Percentiles rank a stretch among this genome's conserved stretches.
phyloP scores from a whole-genome alignment of 768 basidiomycete species.

The Fomitopsis serialis region DNA sequence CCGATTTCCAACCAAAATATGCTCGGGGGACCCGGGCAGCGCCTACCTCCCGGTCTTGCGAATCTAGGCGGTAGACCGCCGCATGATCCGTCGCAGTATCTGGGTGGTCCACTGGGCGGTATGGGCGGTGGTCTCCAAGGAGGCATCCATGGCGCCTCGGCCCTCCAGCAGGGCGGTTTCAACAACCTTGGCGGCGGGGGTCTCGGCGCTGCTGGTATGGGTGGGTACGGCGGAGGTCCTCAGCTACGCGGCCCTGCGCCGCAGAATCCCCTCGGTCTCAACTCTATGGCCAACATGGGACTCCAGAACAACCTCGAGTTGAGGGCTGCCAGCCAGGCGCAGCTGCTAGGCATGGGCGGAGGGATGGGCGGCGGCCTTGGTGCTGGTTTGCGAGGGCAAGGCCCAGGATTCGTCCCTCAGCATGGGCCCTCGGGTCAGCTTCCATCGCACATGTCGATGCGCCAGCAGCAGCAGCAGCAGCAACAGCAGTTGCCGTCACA shows the following conservation, averaged over 20 bases:
- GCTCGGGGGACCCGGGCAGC: slow-evolving; percentile 38
- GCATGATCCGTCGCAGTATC: slow-evolving; percentile 67
- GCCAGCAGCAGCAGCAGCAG: slow-evolving; percentile 48
- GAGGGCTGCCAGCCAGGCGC: slow-evolving; percentile 43
- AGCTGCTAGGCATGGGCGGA: slow-evolving; percentile 40
- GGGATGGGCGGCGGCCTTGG: slow-evolving; percentile 47
- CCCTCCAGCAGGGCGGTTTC: slow-evolving; percentile 41
- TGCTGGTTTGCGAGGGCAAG: slow-evolving; percentile 42
- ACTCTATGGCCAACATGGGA: slow-evolving; percentile 46
- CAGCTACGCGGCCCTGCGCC: slow-evolving; percentile 49
- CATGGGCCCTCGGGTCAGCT: slow-evolving; percentile 35
- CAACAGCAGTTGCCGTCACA: slow-evolving; percentile 57
- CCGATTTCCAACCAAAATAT: slow-evolving; percentile 48
- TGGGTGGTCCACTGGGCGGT: slow-evolving; percentile 21
- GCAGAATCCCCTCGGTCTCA: slow-evolving; percentile 41
- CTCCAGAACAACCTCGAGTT: slow-evolving; percentile 52
- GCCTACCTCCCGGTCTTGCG: slow-evolving; percentile 75
- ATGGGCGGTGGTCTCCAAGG: slow-evolving; percentile 41
- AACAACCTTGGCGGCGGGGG: slow-evolving; percentile 37
- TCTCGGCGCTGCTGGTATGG: slow-evolving; percentile 5
- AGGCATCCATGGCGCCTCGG: slow-evolving; percentile 40
- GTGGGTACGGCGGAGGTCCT: slow-evolving; percentile 24
- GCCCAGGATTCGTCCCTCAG: slow-evolving; percentile 44
- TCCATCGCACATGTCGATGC: slow-evolving; percentile 36
- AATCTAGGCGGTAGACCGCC: slow-evolving; percentile 80